Conservation (phyloP, 192 early-diverging fungal genomes). For the Umbelopsis sp. region DNA sequence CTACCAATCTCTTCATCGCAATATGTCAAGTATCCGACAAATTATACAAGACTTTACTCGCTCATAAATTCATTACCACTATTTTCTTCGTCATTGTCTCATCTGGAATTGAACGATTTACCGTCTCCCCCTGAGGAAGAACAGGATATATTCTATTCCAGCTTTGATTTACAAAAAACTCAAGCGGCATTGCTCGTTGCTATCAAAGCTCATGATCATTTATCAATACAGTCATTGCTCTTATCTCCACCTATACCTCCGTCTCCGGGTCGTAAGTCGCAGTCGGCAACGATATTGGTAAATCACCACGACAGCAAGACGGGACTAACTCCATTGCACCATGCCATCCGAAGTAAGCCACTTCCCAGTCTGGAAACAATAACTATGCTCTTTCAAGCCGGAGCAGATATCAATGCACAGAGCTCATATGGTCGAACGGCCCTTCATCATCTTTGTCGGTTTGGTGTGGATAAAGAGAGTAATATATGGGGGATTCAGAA, state of each 20-base stretch:
- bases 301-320: conserved; percentile 57
- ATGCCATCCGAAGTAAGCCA: conserved; percentile 59
- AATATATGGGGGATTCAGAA: conserved; percentile 42
- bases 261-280: conserved; percentile 3
- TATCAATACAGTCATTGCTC: conserved; percentile 52
- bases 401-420: conserved; percentile 57
- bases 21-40: conserved; percentile 46
- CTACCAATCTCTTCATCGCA: conserved; percentile 4
- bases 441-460: conserved; percentile 51
- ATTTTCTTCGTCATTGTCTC: conserved; percentile 35
- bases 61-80: conserved; percentile 44
- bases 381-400: conserved; percentile 53
- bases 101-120: conserved; percentile 35
- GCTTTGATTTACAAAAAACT: conserved; percentile 38
- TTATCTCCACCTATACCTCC: conserved; percentile 38
- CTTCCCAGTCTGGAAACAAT: conserved; percentile 55
- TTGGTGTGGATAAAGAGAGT: conserved; percentile 44
- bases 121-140: conserved; percentile 19
- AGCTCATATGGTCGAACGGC: conserved; percentile 56
- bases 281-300: conserved; percentile 33
- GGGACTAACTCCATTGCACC: conserved; percentile 64
- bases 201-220: conserved; percentile 61
- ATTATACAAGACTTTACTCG: conserved; percentile 51
- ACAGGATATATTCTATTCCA: conserved; percentile 24
- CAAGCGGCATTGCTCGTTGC: conserved; percentile 57